Conservation (phyloP, 2,329 filamentous ascomycete genomes). For the Venturia asperata region DNA sequence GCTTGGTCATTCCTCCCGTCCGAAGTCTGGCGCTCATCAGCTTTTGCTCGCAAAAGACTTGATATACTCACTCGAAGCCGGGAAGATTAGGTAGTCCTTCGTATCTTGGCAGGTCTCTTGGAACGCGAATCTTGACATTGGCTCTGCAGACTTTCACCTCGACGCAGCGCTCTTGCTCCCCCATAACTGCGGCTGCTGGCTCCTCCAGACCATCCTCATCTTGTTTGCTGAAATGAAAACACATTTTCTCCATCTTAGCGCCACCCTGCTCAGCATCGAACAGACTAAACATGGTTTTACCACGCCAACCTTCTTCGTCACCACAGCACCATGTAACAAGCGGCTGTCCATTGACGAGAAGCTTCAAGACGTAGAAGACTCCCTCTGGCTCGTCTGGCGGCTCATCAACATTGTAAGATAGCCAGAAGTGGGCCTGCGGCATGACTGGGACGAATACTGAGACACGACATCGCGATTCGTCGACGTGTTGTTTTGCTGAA, state of each 20-base stretch:
- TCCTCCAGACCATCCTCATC: background rate
- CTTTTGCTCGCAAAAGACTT: slow-evolving; percentile 13
- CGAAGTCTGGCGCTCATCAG: slow-evolving; percentile 29
- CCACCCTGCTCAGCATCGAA: slow-evolving; percentile 28
- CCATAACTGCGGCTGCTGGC: background rate
- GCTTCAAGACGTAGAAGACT: slow-evolving; percentile 40
- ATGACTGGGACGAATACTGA: slow-evolving; percentile 16
- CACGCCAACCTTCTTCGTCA: slow-evolving; percentile 36
- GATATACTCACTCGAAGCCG: slow-evolving; percentile 29
- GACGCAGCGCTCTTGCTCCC: slow-evolving; percentile 27
- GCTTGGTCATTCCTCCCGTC: slow-evolving; percentile 33
- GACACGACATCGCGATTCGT: slow-evolving; percentile 3
- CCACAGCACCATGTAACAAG: slow-evolving; percentile 41
- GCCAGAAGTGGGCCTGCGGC: slow-evolving; percentile 17
- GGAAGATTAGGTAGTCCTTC: slow-evolving; percentile 18
- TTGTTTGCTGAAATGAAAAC: slow-evolving; percentile 24
- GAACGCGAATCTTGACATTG: slow-evolving; percentile 34
- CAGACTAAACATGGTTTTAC: slow-evolving; percentile 41
- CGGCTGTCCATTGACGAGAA: slow-evolving; percentile 35
- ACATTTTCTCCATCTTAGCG: slow-evolving; percentile 35
- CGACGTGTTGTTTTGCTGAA: background rate
- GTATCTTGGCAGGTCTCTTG: slow-evolving; percentile 27
- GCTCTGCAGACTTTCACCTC: slow-evolving; percentile 39
- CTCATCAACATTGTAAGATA: slow-evolving; percentile 12
- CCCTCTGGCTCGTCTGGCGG: slow-evolving; percentile 5